Evolutionary conservation across 768 basidiomycete species (phyloP), one percentile per base, ranked within the genome.

Genomic region (Lenzites betulinus): DNA sequence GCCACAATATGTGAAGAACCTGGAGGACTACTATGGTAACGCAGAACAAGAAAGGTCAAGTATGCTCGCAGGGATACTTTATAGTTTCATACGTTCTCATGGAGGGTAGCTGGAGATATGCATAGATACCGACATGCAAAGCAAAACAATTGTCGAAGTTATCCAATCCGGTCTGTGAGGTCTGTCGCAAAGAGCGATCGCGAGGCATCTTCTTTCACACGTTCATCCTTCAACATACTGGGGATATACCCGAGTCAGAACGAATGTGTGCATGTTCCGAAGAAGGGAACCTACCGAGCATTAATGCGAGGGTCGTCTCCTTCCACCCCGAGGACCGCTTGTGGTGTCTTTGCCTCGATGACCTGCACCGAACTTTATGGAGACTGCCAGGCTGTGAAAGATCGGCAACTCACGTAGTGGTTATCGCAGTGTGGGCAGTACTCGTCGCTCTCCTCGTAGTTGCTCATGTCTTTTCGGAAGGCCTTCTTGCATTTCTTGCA

Each of bases 381-480:
- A n/a, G 15, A 23, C 11, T 11, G 22, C 15, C 38, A 44, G 15
- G 30, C 11, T 35, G 54, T 63, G 57, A 63, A 33, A 3, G 1
- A 20, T 22, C 3, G 35, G 20, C n/a, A 11, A 79, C 90, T 67
- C 71, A 96, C 97, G 73, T 95, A 99, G 71, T 95, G 95, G 71
- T 98, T 98, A 75, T 98, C 97, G 71, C 97, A 98, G 74, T 97
- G 90, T 0, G 96, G 97, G 71, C 97, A 98, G 71, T 88, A 98
- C 75, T 99, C 97, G 72, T 98, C 95, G 70, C 93, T 94, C 73
- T 99, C 96, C 67, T 98, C 96, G 69, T 93, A 98, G 7, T 74
- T 75, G 0, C 80, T 64, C 93, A 98, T 95, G 74, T 98, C 94
- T 77, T 99, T 98, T 64, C 95, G 78, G 71, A 99, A 98, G 4